Evolutionary conservation across 768 basidiomycete genomes (phyloP).

Genomic region (Boletus speciosus): DNA sequence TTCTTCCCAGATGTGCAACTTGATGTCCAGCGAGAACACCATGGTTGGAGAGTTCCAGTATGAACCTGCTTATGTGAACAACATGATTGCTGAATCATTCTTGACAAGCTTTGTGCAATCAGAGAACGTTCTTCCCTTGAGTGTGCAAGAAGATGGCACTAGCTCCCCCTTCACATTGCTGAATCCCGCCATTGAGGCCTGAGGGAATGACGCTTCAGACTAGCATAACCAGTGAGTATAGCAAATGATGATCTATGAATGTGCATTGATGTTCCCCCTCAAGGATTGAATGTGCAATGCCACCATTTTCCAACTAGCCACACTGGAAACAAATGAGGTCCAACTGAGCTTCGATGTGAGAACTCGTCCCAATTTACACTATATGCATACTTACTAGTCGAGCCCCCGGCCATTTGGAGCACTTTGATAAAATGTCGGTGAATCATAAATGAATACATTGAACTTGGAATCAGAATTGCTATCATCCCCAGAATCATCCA

Average conservation of each 20-base stretch:
- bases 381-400: too few species aligned
- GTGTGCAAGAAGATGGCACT: constrained; percentile 56
- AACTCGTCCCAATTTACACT: not conserved
- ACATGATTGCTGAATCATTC: constrained; percentile 62
- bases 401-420: too few species aligned
- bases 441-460: too few species aligned
- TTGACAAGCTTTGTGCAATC: constrained; percentile 58
- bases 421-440: too few species aligned
- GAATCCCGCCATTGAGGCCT: constrained; percentile 40
- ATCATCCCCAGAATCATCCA: too few species aligned
- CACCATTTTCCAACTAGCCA: constrained; percentile 43
- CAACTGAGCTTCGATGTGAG: constrained; percentile 56
- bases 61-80: constrained; percentile 58
- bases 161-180: constrained; percentile 65
- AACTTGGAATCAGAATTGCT: too few species aligned
- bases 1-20: constrained; percentile 45
- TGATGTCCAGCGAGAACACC: constrained; percentile 55
- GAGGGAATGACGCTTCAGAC: constrained; percentile 50
- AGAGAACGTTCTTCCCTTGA: constrained; percentile 43
- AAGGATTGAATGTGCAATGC: constrained; percentile 52
- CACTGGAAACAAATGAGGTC: constrained; percentile 49
- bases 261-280: not conserved
- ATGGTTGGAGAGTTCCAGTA: constrained; percentile 65
- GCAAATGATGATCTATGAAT: not conserved
- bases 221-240: constrained; percentile 43